Percentiles rank a stretch among this genome's conserved stretches.
These are phyloP conservation scores for Leccinum aurantiacum DNA, from an alignment of 768 basidiomycete species.

Conservation along the genomic window DNA sequence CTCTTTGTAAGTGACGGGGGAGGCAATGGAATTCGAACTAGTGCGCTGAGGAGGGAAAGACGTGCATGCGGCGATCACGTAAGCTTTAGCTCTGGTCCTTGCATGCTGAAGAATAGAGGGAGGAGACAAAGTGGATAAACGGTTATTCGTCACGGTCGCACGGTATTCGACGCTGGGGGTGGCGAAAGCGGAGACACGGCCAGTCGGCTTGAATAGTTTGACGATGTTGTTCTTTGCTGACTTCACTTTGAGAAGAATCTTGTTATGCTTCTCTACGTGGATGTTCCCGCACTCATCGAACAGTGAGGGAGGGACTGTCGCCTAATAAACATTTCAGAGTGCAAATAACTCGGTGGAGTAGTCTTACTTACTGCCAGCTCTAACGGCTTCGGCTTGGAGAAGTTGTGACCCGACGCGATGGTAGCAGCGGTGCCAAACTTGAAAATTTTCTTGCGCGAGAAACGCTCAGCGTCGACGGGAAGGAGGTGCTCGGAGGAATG, in stretches of 20 bases:
- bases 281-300: background rate
- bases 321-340: background rate
- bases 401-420: background rate
- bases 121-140: background rate
- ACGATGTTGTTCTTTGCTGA: slow-evolving; percentile 13
- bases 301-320: background rate
- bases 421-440: slow-evolving; percentile 9
- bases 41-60: background rate
- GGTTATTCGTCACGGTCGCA: background rate
- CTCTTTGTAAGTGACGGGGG: background rate
- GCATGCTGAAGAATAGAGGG: background rate
- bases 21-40: background rate
- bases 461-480: background rate
- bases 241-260: slow-evolving; percentile 12
- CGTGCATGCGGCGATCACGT: background rate
- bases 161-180: background rate
- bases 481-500: background rate
- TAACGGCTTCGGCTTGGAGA: background rate
- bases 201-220: slow-evolving; percentile 17
- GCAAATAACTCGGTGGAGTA: background rate
- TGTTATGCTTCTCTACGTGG: slow-evolving; percentile 7
- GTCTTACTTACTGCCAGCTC: slow-evolving; percentile 8
- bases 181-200: background rate
- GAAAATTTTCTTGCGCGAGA: slow-evolving; percentile 5
- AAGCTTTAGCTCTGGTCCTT: background rate